Percentiles rank a stretch among this genome's conserved stretches.
Evolutionary conservation across 2,329 filamentous ascomycete genomes (phyloP).

Genomic region (Colletotrichum sp.): DNA sequence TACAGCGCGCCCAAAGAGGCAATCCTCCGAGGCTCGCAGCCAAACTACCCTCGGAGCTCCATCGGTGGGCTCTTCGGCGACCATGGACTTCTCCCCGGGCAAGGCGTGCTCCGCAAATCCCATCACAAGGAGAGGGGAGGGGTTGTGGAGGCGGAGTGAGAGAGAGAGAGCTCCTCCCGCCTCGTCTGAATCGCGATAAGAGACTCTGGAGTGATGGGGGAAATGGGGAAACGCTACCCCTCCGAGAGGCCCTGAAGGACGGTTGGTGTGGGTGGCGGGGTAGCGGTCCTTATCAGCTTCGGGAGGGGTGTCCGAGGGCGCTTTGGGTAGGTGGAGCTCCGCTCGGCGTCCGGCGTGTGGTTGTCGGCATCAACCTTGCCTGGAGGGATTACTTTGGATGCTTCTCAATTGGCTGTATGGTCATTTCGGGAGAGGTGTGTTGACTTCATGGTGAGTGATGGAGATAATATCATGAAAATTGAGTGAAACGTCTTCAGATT

Average conservation of each 20-base stretch:
- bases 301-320: conserved; percentile 8
- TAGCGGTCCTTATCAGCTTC: conserved; percentile 3
- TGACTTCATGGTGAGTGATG: too few species aligned
- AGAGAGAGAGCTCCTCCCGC: neutral
- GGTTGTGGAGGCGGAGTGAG: conserved; percentile 6
- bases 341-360: neutral
- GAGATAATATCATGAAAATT: too few species aligned
- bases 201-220: neutral
- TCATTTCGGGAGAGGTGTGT: too few species aligned
- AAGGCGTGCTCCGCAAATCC: neutral
- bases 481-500: accelerated
- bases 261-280: neutral
- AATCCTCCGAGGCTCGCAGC: neutral
- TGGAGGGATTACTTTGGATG: neutral
- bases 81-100: neutral
- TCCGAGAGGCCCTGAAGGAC: neutral
- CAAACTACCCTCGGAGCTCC: neutral
- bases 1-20: neutral
- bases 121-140: neutral
- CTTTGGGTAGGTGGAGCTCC: conserved; percentile 4
- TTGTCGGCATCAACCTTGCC: neutral
- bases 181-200: neutral
- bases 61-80: neutral
- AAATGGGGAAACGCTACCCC: neutral
- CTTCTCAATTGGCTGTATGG: neutral